phyloP scores from a whole-genome alignment of 345 rosid genomes.

The Syzygium jambos region DNA sequence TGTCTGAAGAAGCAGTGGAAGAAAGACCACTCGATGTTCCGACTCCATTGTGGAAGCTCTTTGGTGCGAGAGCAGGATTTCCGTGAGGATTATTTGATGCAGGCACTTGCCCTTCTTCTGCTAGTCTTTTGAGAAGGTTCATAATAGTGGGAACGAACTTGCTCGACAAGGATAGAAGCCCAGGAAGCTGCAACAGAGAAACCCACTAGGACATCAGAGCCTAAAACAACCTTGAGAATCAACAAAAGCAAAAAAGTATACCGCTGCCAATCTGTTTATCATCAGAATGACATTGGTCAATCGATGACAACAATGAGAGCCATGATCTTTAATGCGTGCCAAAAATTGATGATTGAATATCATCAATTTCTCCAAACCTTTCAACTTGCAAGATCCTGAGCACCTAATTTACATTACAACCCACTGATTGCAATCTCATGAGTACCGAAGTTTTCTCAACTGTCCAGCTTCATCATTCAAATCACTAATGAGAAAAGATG shows the following conservation, averaged over 20 bases:
- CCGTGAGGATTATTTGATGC: slow-evolving; percentile 24
- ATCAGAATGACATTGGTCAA: not conserved
- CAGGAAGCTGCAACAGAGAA: slow-evolving; percentile 62
- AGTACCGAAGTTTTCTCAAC: not conserved
- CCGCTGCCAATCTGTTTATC: not conserved
- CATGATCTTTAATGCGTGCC: not conserved
- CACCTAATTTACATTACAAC: not conserved
- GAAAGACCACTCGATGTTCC: slow-evolving; percentile 23
- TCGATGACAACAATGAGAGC: not conserved
- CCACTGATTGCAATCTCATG: not conserved
- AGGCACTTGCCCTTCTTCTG: slow-evolving; percentile 59
- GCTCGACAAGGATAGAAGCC: slow-evolving; percentile 68
- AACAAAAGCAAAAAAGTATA: not conserved
- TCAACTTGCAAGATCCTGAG: not conserved
- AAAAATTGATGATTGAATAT: not conserved
- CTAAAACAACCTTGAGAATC: not conserved
- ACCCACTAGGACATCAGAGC: not conserved
- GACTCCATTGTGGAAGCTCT: slow-evolving; percentile 28
- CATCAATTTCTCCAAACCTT: not conserved
- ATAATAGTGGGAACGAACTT: slow-evolving; percentile 83
- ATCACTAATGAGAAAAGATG: not conserved
- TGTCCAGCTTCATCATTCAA: not conserved
- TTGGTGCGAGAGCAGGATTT: slow-evolving; percentile 26
- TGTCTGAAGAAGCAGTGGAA: slow-evolving; percentile 41
- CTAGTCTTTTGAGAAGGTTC: slow-evolving; percentile 84